These are phyloP conservation scores for Dendrocalamus latiflorus DNA, from an alignment of 202 grass and related monocot genomes.

Conservation along the genomic window DNA sequence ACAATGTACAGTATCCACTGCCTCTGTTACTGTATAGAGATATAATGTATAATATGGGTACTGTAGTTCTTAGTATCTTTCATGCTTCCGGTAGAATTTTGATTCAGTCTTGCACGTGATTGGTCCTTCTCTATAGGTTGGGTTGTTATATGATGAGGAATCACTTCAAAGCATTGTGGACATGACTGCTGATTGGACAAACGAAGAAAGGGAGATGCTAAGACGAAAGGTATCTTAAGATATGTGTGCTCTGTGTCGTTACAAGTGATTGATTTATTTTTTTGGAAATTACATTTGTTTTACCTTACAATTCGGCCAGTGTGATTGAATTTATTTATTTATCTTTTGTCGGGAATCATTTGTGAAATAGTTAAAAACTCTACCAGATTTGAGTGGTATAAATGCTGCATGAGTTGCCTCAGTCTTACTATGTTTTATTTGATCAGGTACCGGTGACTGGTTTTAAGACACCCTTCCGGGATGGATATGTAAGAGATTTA, in stretches of 20 bases:
- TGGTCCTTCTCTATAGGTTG: conserved; percentile 52
- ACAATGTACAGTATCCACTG: background rate
- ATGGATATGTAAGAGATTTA: conserved; percentile 74
- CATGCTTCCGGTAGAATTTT: background rate
- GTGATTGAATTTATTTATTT: background rate
- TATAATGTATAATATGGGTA: background rate
- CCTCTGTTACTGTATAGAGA: background rate
- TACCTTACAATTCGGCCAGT: background rate
- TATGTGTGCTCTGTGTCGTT: background rate
- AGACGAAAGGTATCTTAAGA: conserved; percentile 55
- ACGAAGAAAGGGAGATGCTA: conserved; percentile 88
- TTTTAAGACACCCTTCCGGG: conserved; percentile 90
- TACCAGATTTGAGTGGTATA: background rate
- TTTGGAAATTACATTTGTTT: background rate
- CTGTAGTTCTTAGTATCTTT: background rate
- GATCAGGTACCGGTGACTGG: conserved; percentile 78
- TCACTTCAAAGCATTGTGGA: conserved; percentile 80
- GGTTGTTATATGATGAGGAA: conserved; percentile 84
- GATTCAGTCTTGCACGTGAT: background rate
- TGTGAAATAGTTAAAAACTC: background rate
- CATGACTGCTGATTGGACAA: conserved; percentile 90
- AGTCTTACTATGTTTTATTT: background rate
- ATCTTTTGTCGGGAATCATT: background rate
- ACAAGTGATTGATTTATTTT: background rate
- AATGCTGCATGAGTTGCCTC: background rate